These are phyloP conservation scores for Raffaelea deltoideospora DNA, from an alignment of 2,329 filamentous ascomycete species.

Conservation along the genomic window DNA sequence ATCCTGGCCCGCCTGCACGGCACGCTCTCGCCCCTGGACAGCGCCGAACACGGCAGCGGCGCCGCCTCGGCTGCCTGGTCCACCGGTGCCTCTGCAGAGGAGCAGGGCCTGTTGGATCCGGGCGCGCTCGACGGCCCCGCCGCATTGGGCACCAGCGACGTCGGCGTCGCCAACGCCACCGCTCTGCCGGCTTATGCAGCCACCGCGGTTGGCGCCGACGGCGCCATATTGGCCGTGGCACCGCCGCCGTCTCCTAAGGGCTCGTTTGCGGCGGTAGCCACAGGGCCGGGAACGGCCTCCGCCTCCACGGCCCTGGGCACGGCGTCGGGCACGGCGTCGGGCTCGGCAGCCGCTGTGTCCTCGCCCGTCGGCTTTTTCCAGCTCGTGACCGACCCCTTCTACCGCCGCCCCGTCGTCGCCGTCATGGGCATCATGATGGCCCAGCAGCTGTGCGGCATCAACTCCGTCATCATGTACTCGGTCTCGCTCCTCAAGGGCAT, in stretches of 20 bases:
- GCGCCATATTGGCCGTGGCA: constrained; percentile 7
- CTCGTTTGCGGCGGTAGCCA: constrained; percentile 4
- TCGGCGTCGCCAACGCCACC: neutral
- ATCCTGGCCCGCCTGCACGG: constrained; percentile 67
- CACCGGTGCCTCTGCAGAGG: constrained; percentile 34
- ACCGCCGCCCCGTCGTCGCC: constrained; percentile 62
- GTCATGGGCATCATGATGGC: constrained; percentile 84
- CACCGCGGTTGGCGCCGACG: no score
- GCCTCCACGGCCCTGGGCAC: no score
- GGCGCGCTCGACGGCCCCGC: constrained; percentile 13
- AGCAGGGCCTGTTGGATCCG: constrained; percentile 49
- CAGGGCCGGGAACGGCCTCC: no score
- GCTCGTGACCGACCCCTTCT: constrained; percentile 51
- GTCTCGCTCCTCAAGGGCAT: constrained; percentile 74
- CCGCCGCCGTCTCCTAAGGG: constrained; percentile 7
- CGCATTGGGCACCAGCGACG: no score
- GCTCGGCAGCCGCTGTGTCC: constrained; percentile 2
- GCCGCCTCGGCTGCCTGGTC: constrained; percentile 44
- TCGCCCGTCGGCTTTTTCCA: constrained; percentile 42
- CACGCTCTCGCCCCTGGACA: constrained; percentile 34
- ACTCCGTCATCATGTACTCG: constrained; percentile 97
- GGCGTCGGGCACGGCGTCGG: no score
- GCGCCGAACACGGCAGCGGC: constrained; percentile 66
- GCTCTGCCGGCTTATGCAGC: neutral
- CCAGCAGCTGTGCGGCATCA: constrained; percentile 87